A percentile compares a stretch with the other conserved stretches of the same genome.
phyloP scores from a whole-genome alignment of 2,329 filamentous ascomycete species.

The Nemania diffusa region DNA sequence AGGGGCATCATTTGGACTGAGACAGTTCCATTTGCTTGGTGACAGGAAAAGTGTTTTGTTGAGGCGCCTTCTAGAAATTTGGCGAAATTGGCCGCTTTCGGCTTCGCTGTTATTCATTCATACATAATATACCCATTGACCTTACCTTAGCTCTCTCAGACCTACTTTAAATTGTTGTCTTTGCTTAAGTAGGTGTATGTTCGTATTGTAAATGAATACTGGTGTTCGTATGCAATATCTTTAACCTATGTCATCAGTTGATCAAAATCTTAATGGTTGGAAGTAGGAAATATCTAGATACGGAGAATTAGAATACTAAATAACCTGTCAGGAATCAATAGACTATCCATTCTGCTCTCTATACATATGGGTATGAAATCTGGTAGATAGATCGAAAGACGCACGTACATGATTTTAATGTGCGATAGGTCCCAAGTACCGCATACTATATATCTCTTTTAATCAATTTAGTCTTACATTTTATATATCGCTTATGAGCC shows the following conservation, averaged over 20 bases:
- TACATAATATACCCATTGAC: slow-evolving; percentile 46
- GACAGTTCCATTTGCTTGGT: slow-evolving; percentile 15
- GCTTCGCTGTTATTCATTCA: slow-evolving; percentile 33
- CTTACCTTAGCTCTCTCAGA: not conserved
- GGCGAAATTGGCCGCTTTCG: slow-evolving; percentile 36
- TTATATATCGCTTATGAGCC: not conserved
- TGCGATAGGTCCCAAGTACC: not conserved
- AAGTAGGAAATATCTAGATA: too few species aligned
- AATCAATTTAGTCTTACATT: slow-evolving; percentile 3
- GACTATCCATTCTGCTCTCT: not conserved
- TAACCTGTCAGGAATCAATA: not conserved
- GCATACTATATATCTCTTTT: not conserved
- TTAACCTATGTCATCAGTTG: too few species aligned
- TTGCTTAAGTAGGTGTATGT: not conserved
- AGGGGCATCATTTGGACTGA: slow-evolving; percentile 10
- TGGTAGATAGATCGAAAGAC: not conserved
- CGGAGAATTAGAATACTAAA: not conserved
- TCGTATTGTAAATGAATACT: too few species aligned
- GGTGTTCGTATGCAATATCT: too few species aligned
- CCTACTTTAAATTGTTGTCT: not conserved
- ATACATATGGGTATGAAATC: too few species aligned
- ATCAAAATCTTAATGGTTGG: too few species aligned
- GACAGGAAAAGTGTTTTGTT: slow-evolving; percentile 34
- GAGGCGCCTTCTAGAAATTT: slow-evolving; percentile 20
- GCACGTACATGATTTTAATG: not conserved